A percentile compares a stretch with the other conserved stretches of the same genome.
Evolutionary conservation across 1,284 basidiomycete species (phyloP).

Genomic region (Ganoderma lingzhi): DNA sequence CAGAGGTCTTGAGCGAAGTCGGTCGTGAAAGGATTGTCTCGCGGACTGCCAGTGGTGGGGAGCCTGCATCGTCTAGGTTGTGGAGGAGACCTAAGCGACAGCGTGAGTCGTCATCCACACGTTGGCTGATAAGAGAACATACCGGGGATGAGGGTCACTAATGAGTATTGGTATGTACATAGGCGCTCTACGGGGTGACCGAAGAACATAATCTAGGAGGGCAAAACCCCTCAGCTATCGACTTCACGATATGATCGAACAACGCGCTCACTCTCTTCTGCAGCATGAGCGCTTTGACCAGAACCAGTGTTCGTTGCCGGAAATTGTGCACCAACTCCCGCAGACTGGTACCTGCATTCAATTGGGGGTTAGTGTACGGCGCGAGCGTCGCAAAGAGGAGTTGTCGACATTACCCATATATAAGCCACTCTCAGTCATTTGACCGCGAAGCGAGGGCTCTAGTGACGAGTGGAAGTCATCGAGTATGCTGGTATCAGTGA

Average conservation of each 20-base stretch:
- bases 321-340: slow-evolving; percentile 95
- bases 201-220: slow-evolving; percentile 89
- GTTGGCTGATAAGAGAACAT: slow-evolving; percentile 12
- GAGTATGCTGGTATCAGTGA: slow-evolving; percentile 83
- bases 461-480: slow-evolving; percentile 84
- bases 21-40: slow-evolving; percentile 75
- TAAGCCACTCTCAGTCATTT: slow-evolving; percentile 81
- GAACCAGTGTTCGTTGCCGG: slow-evolving; percentile 90
- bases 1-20: slow-evolving; percentile 87
- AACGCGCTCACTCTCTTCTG: slow-evolving; percentile 79
- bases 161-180: slow-evolving; percentile 97
- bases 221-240: not conserved
- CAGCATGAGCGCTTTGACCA: slow-evolving; percentile 95
- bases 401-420: slow-evolving; percentile 79
- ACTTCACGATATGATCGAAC: not conserved
- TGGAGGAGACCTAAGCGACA: slow-evolving; percentile 77
- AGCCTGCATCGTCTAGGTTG: slow-evolving; percentile 91
- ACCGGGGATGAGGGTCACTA: slow-evolving; percentile 87
- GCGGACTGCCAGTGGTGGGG: slow-evolving; percentile 81
- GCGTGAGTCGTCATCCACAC: not conserved
- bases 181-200: slow-evolving; percentile 97
- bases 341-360: slow-evolving; percentile 79
- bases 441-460: slow-evolving; percentile 70
- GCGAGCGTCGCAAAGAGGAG: slow-evolving; percentile 11
- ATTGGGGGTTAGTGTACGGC: slow-evolving; percentile 1